Conservation (phyloP, 1,284 basidiomycete genomes). For the Gomphus bonarii region DNA sequence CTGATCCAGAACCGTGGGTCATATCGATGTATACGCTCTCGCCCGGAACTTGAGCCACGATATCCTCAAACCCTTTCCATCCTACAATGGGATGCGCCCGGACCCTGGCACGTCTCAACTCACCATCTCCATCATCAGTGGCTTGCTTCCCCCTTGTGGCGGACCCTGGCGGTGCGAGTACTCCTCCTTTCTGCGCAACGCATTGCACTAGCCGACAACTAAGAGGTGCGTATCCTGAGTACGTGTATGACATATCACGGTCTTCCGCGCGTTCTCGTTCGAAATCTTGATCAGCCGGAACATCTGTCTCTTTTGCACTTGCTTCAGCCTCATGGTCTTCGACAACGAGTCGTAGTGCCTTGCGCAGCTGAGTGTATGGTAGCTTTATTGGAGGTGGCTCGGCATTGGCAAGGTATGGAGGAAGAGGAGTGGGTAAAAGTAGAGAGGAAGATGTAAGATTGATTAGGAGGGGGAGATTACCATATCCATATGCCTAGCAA, state of each 20-base stretch:
- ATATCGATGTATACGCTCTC: constrained; percentile 77
- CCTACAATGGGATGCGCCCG: constrained; percentile 85
- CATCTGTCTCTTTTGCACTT: not conserved
- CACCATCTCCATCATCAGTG: constrained; percentile 35
- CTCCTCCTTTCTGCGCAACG: constrained; percentile 80
- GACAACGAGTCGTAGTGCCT: constrained; percentile 83
- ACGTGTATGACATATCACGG: constrained; percentile 88
- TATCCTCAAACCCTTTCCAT: constrained; percentile 96
- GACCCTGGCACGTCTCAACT: constrained; percentile 34
- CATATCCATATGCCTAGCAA: constrained; percentile 81
- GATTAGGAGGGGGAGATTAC: constrained; percentile 77
- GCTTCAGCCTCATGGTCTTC: constrained; percentile 61
- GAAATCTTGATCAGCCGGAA: constrained; percentile 28
- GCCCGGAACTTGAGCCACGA: constrained; percentile 73
- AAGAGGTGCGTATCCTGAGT: constrained; percentile 95
- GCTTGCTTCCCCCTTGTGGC: not conserved
- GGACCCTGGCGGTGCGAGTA: constrained; percentile 39
- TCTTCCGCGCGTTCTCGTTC: constrained; percentile 68
- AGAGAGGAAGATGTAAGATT: constrained; percentile 69
- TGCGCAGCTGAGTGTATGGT: constrained; percentile 66
- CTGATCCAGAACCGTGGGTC: constrained; percentile 21
- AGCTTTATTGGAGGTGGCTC: constrained; percentile 24
- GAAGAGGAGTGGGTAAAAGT: constrained; percentile 52
- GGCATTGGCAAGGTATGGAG: constrained; percentile 26
- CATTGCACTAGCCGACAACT: constrained; percentile 89